A percentile compares a stretch with the other conserved stretches of the same genome.
phyloP scores from a whole-genome alignment of 768 basidiomycete species.

The Myochromella boudieri region DNA sequence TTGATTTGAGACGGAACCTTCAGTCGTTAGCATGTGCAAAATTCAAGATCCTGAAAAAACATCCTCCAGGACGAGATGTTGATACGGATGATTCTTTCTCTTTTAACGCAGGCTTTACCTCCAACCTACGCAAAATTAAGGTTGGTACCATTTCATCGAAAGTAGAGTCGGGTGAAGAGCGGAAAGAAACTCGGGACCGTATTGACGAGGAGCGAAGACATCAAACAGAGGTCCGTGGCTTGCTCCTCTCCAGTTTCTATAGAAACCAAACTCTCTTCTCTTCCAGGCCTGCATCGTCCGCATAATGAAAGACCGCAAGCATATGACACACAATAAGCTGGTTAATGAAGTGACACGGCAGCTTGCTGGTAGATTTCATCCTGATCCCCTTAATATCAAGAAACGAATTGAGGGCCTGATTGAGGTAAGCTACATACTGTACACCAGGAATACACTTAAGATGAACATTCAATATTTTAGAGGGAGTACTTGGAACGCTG shows the following conservation, averaged over 20 bases:
- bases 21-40: conserved; percentile 97
- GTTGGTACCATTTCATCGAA: conserved; percentile 87
- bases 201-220: conserved; percentile 91
- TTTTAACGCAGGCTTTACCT: conserved; percentile 82
- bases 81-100: conserved; percentile 76
- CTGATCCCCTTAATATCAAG: conserved; percentile 86
- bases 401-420: conserved; percentile 91
- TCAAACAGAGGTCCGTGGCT: conserved; percentile 72
- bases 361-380: conserved; percentile 79
- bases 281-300: conserved; percentile 94
- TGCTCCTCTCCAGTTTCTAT: conserved; percentile 19
- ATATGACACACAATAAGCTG: conserved; percentile 84
- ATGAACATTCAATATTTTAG: conserved; percentile 36
- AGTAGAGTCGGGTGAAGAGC: conserved; percentile 83
- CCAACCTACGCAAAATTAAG: conserved; percentile 87
- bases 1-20: conserved; percentile 85
- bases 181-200: conserved; percentile 85
- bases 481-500: conserved; percentile 93
- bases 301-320: conserved; percentile 95
- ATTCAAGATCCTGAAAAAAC: conserved; percentile 88
- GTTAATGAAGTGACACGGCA: conserved; percentile 91
- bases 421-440: conserved; percentile 56
- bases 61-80: conserved; percentile 86
- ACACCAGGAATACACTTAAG: not conserved
- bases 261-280: conserved; percentile 4